Evolutionary conservation across 345 rosid genomes (phyloP).

Genomic region (Gossypium turneri): DNA sequence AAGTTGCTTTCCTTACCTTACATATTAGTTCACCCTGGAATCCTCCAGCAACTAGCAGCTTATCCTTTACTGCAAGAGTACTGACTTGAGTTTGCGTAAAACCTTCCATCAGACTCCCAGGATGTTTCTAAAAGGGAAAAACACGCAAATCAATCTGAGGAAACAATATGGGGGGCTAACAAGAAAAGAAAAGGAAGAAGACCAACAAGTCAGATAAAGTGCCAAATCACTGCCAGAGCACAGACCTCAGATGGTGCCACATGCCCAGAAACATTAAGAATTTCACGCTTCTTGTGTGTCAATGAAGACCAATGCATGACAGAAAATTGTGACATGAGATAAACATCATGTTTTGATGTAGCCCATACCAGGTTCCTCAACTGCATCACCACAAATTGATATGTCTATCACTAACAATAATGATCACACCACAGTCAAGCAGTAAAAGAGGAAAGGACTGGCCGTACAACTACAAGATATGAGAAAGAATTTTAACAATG

Average conservation of each 20-base stretch:
- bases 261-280: slow-evolving; percentile 67
- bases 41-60: slow-evolving; percentile 72
- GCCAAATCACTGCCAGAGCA: slow-evolving; percentile 11
- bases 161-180: not conserved
- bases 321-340: slow-evolving; percentile 61
- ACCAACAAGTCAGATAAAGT: slow-evolving; percentile 7
- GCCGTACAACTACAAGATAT: not conserved
- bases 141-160: not conserved
- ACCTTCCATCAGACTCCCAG: slow-evolving; percentile 67
- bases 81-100: slow-evolving; percentile 76
- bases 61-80: slow-evolving; percentile 72
- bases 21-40: slow-evolving; percentile 82
- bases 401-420: slow-evolving; percentile 12
- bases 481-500: not conserved
- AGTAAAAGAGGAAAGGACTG: not conserved
- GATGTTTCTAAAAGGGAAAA: slow-evolving; percentile 49
- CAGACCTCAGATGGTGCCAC: slow-evolving; percentile 66
- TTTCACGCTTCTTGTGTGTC: slow-evolving; percentile 41
- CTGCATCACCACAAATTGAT: slow-evolving; percentile 35
- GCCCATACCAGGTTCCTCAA: slow-evolving; percentile 83
- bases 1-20: slow-evolving; percentile 39
- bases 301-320: slow-evolving; percentile 71
- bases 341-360: slow-evolving; percentile 70
- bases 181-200: not conserved
- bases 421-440: slow-evolving; percentile 2